Base-by-base conservation (phyloP, 257 asterid species). In the Forsythia viridissima region DNA sequence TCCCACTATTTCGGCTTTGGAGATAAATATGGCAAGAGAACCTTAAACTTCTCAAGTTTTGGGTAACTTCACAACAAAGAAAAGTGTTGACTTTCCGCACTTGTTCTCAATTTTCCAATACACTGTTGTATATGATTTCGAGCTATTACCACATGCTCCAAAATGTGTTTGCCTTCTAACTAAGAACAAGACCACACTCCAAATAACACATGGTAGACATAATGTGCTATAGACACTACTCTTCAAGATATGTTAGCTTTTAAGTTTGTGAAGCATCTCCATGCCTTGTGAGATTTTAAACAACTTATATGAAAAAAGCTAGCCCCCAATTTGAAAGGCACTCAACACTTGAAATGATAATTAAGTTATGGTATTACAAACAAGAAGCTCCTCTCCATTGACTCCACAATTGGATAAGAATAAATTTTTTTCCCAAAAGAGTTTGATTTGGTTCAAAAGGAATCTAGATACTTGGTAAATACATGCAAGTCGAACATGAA, bases 121-220 rank as follows among this genome's bases (percentile, higher is more conserved):
- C 16, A 10, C 38, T 24, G 16, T 24, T 20, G 16, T 24, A 21
- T 37, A 40, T 18, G 36, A 38, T 16, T 65, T 20, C 77, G 80
- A 57, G 73, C 24, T 52, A 52, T 44, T 80, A 70, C 38, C 72
- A 76, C 55, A 75, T 39, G 52, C 40, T 72, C 59, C 48, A 11
- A 67, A 11, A 77, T 69, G 40, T 57, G 46, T 63, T 70, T n/a
- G 34, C 55, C 59, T 37, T 79, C 39, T 68, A 36, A 69, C 71
- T 41, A 42, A 74, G 71, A 41, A 66, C 71, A 39, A 37, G 55
- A 72, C 34, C 67, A 68, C 48, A 76, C 70, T 5, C 21, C 38
- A 34, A 71, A 11, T 24, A 59, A 44, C 4, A 70, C 71, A 20
- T 38, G 18, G 12, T 74, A 69, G 30, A 57, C 36, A 18, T 30